These are phyloP conservation scores for Nymphaea colorata DNA, from an alignment of 164 flowering plant genomes.

Conservation along the genomic window DNA sequence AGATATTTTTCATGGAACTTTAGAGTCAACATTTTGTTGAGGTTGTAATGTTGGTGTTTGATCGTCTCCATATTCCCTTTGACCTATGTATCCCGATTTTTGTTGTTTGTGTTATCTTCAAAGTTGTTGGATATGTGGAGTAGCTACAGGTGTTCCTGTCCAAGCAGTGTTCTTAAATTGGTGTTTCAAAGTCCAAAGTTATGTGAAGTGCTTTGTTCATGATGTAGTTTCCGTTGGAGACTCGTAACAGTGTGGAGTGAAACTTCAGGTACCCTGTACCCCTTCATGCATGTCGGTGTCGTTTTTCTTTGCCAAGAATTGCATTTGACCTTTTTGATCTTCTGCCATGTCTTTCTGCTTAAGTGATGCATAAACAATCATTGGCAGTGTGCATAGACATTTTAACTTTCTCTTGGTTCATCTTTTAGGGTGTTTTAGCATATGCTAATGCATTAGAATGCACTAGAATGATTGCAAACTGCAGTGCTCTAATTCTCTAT, in stretches of 20 bases:
- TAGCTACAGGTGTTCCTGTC: conserved; percentile 16
- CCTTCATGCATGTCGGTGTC: conserved; percentile 1
- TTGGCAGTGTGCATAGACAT: too few species aligned
- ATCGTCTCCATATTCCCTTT: background rate
- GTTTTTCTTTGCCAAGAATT: conserved; percentile 5
- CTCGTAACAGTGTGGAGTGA: conserved; percentile 15
- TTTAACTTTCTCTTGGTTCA: too few species aligned
- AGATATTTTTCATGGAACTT: background rate
- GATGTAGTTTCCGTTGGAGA: conserved; percentile 18
- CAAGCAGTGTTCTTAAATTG: conserved; percentile 16
- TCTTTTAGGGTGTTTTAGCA: too few species aligned
- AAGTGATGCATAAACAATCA: too few species aligned
- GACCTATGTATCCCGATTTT: background rate
- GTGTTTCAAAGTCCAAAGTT: conserved; percentile 19
- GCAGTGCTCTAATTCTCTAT: too few species aligned
- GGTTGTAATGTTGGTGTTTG: background rate
- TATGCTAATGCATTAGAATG: too few species aligned
- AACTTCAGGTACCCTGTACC: conserved; percentile 19
- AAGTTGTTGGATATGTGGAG: conserved; percentile 13
- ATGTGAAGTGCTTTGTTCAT: conserved; percentile 27
- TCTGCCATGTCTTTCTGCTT: background rate
- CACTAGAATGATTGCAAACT: too few species aligned
- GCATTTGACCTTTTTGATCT: background rate
- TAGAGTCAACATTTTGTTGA: background rate
- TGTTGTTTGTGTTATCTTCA: background rate